Base-by-base conservation (phyloP, 371 early-diverging fungal species). In the Amoeboaphelidium protococcarum region DNA sequence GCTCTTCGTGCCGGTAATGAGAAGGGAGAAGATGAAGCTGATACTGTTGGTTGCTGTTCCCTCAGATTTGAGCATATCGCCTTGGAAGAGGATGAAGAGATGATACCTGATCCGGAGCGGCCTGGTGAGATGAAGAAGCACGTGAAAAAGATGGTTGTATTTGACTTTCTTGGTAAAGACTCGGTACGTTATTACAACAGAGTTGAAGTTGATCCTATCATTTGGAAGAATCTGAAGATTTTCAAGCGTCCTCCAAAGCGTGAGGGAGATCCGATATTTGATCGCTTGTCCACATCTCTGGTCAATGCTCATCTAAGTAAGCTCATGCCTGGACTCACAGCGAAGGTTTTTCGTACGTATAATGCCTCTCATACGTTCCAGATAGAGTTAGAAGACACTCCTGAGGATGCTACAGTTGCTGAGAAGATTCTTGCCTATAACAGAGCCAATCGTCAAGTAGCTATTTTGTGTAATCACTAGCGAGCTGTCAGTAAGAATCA, bases 291-390 rank as follows among this genome's bases (percentile, higher is more conserved):
- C 57, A 75, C 85, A 0, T 50, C 69, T 0, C 58, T 66, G 22
- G 58, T 95, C 46, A 95, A 95, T 68, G 86, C 81, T 60, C 75
- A 90, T 54, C 61, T 95, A 51, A 72, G 71, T 23, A 67, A 52
- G 20, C 71, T 74, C 53, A 89, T 90, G 89, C 63, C 70, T n/a
- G 90, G 92, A 2, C 60, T 95, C 27, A 82, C 87, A 2, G 92
- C 92, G 49, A 95, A 95, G 58, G 95, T 92, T 20, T 95, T 95
- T 69, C 92, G 95, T 80, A 95, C 95, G 21, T 89, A 73, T 62
- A 95, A 95, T 55, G 95, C 95, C 1, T 89, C 90, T 12, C 67
- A 66, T 53, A 88, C 89, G 0, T 89, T 91, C 71, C 88, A 90
- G 58, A 63, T 79, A 37, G 78, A 95, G 62, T 64, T 92, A 21